Percentiles rank a stretch among this genome's conserved stretches.
Evolutionary conservation across 306 rosid genomes (phyloP).

Genomic region (Acacia crassicarpa): DNA sequence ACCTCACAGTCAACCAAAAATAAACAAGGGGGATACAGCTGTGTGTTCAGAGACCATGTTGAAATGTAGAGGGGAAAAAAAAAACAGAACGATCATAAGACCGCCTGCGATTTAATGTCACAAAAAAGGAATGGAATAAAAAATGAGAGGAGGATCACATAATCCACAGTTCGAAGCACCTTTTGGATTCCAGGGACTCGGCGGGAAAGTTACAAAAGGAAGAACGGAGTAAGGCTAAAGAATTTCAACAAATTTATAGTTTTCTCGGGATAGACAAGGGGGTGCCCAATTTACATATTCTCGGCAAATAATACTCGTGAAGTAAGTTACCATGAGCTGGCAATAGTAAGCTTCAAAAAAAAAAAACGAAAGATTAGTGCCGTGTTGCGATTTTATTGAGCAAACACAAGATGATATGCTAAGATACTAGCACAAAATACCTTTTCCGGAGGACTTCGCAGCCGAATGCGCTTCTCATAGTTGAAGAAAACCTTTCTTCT

Average conservation of each 20-base stretch:
- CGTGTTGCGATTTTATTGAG: background rate
- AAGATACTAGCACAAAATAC: slow-evolving; percentile 32
- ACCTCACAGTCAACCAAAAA: background rate
- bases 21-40: background rate
- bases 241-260: background rate
- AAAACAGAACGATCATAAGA: background rate
- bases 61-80: background rate
- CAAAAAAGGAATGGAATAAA: background rate
- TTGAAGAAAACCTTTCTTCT: slow-evolving; percentile 89
- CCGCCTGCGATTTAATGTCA: background rate
- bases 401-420: background rate
- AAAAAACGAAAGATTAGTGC: background rate
- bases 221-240: background rate
- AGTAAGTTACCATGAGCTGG: background rate
- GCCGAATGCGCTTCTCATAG: slow-evolving; percentile 85
- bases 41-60: background rate
- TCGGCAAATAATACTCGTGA: background rate
- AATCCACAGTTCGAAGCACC: background rate
- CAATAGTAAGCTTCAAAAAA: background rate
- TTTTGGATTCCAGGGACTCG: background rate
- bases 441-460: slow-evolving; percentile 91
- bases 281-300: background rate
- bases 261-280: background rate
- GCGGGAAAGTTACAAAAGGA: background rate
- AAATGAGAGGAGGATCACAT: slow-evolving; percentile 11